Evolutionary conservation across 306 rosid species (phyloP), one percentile per base, ranked within the genome.

Genomic region (Pachyrhizus erosus): DNA sequence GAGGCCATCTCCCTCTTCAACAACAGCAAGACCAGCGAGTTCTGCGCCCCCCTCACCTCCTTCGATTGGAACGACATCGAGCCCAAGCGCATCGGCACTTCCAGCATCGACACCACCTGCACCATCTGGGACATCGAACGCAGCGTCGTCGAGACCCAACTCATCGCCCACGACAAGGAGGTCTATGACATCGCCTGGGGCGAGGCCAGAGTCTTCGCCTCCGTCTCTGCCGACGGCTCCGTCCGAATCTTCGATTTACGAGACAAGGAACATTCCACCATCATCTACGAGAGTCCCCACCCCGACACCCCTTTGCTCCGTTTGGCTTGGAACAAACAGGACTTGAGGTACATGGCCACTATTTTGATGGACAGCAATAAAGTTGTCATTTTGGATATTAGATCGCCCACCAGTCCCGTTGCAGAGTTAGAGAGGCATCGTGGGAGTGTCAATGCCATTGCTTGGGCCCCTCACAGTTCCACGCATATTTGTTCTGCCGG

Each of bases 181-280:
- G 99, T 96, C 0, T 91, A 93, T 82, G 98, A 92, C 82, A 91
- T 96, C 57, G 98, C 97, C 0, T 96, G 99, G 99, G 99, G 99
- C 0, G 98, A 96, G 62, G 97, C 99, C 2, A 68, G 94, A 57
- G 97, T 93, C 24, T 96, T 93, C 23, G 94, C 99, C 7, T 96
- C 99, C 4, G 99, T 93, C 45, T 96, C 99, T 12, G 97, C 99
- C 5, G 99, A 96, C 67, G 99, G 94, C 9, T 96, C 99, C 18
- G 99, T 96, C 1, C 62, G 99, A 46, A 96, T 96, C 23, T 96
- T 96, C 66, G 98, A 93, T 62, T 31, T 96, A 48, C 87, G 99
- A 18, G 99, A 93, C 43, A 96, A 93, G 78, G 99, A 96, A 49
- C 99, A 96, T 51, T 96, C 99, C 2, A 96, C 99, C 4, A 96